phyloP scores from a whole-genome alignment of 495 filamentous ascomycete species.

The Hypoxylon trugodes region DNA sequence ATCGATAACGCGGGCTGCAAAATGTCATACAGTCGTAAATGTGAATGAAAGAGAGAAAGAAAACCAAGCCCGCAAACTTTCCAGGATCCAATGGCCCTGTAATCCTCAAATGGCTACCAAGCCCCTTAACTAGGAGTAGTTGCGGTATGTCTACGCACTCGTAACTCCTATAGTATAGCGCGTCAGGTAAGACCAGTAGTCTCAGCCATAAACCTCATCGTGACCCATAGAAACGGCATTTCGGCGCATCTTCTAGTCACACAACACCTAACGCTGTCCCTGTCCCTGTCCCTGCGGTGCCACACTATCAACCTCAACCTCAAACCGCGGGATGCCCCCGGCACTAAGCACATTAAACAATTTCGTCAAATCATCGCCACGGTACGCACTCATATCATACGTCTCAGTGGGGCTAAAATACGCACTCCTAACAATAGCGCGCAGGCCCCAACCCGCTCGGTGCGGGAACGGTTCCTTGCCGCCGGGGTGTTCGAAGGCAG shows the following conservation, averaged over 20 bases:
- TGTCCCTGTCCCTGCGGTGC: neutral
- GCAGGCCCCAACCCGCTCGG: constrained; percentile 5
- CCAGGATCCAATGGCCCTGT: neutral
- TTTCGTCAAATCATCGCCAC: constrained; percentile 40
- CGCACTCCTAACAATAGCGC: constrained; percentile 37
- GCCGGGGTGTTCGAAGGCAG: constrained; percentile 6
- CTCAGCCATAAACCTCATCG: too few relatives aligned
- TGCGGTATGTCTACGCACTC: too few relatives aligned
- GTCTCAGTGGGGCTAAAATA: constrained; percentile 33
- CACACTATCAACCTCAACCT: constrained; percentile 43
- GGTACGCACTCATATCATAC: constrained; percentile 46
- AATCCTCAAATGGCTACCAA: too few relatives aligned
- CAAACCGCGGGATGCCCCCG: constrained; percentile 41
- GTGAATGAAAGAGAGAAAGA: neutral
- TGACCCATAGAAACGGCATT: too few relatives aligned
- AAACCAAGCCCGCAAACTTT: neutral
- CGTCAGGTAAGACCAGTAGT: too few relatives aligned
- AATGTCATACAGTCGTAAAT: neutral
- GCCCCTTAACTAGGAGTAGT: too few relatives aligned
- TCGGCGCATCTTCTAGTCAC: too few relatives aligned
- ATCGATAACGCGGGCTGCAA: neutral
- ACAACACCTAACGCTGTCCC: too few relatives aligned
- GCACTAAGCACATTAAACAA: constrained; percentile 32
- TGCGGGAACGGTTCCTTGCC: neutral
- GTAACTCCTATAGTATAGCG: too few relatives aligned